A percentile compares a stretch with the other conserved stretches of the same genome.
Evolutionary conservation across 2,329 filamentous ascomycete species (phyloP).

Genomic region (Fusarium burgessii): DNA sequence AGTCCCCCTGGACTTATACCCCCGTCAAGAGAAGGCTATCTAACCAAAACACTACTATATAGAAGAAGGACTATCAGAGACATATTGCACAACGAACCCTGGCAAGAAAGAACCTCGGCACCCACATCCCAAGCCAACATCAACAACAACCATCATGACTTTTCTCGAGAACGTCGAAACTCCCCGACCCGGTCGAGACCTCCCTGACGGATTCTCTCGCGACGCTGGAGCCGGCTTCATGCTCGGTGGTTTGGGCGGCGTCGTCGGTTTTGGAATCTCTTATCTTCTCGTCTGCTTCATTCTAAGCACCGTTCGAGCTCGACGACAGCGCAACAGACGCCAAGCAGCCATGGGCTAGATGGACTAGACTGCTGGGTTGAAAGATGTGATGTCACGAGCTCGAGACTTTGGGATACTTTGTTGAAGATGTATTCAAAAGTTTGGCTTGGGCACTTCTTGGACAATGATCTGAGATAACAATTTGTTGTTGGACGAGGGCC

Average conservation of each 20-base stretch:
- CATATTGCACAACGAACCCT: neutral
- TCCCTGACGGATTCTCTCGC: conserved; percentile 4
- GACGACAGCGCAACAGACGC: neutral
- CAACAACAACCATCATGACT: neutral
- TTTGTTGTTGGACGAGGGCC: neutral
- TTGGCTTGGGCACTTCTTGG: neutral
- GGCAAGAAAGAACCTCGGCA: too few species aligned
- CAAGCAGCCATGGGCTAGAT: neutral
- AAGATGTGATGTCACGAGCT: neutral
- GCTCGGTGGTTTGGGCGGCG: conserved; percentile 20
- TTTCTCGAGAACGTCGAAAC: neutral
- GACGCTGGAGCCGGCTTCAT: conserved; percentile 27
- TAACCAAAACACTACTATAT: neutral
- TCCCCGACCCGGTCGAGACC: neutral
- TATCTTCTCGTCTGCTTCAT: conserved; percentile 19
- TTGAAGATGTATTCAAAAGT: neutral
- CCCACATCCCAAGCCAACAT: neutral
- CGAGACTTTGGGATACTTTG: neutral
- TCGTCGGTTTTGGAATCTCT: conserved; percentile 24
- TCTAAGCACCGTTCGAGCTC: neutral
- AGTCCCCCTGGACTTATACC: neutral
- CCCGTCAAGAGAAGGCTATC: neutral
- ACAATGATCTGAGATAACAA: too few species aligned
- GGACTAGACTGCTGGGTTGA: neutral
- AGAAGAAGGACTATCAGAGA: neutral